Conservation (phyloP, 805 yeast species). For the Lipomyces spencermartinsiae region DNA sequence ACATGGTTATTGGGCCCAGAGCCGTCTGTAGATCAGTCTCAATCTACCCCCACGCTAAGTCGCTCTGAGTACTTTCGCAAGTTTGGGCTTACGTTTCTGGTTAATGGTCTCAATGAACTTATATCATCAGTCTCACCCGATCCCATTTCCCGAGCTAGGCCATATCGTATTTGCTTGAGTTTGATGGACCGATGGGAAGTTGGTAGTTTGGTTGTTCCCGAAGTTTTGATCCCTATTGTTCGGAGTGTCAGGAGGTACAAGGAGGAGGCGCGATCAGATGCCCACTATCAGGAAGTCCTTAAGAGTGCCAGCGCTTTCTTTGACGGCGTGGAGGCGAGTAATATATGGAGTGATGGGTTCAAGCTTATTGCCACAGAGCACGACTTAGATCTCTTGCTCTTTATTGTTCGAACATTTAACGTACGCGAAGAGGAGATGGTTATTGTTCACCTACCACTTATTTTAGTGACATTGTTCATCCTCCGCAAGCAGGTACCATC, state of each 20-base stretch:
- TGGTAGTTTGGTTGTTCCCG: slow-evolving; percentile 75
- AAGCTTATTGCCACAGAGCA: slow-evolving; percentile 48
- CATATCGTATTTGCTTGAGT: slow-evolving; percentile 70
- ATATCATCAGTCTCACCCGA: slow-evolving; percentile 43
- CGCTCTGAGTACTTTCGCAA: slow-evolving; percentile 44
- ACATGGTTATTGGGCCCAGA: slow-evolving; percentile 90
- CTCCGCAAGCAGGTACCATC: slow-evolving; percentile 13
- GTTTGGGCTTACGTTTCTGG: slow-evolving; percentile 52
- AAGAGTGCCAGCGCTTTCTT: slow-evolving; percentile 72
- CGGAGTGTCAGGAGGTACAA: slow-evolving; percentile 51
- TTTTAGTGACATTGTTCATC: slow-evolving; percentile 51
- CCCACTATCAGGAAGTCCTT: slow-evolving; percentile 54
- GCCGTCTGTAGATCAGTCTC: slow-evolving; percentile 39
- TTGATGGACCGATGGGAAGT: slow-evolving; percentile 96
- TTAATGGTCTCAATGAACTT: slow-evolving; percentile 60
- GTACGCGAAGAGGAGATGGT: slow-evolving; percentile 89
- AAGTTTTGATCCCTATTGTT: slow-evolving; percentile 69
- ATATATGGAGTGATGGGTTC: slow-evolving; percentile 74
- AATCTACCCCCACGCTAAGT: slow-evolving; percentile 26
- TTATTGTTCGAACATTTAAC: slow-evolving; percentile 68
- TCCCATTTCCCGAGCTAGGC: slow-evolving; percentile 52
- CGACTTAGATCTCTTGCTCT: slow-evolving; percentile 58
- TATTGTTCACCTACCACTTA: slow-evolving; percentile 73
- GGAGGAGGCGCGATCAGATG: slow-evolving; percentile 40
- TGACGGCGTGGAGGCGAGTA: slow-evolving; percentile 81